Evolutionary conservation across 2,329 filamentous ascomycete genomes (phyloP), one percentile per base, ranked within the genome.

Genomic region (Arthrobotrys sphaeroides): DNA sequence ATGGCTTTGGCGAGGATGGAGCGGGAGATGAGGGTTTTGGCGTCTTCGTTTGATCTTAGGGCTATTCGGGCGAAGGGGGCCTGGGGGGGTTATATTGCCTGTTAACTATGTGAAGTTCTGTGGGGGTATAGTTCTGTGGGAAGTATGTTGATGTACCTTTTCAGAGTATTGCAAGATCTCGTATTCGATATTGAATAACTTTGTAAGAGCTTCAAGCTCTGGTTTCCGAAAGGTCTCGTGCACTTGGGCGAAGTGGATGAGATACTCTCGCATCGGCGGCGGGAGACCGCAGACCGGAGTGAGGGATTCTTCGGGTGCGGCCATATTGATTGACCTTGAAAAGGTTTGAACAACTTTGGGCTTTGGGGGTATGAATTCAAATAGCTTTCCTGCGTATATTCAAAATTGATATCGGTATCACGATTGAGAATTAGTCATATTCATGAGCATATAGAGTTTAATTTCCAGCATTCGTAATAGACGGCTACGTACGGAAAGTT

Each of bases 181-280:
- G 61, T 97, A 81, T 22, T 90, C 83, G 36, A 95, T 84, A 7
- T 86, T 86, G 67, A 89, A 87, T 3, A 94, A 82, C 7, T 88
- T 84, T 2, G 93, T 93, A 18, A 99, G 85, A 22, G 95, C 90
- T 80, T 94, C 85, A 12, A 97, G 87, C 83, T 99, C 95, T 2
- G 94, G 88, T 67, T 89, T 85, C 40, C 94, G 90, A 82, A 99
- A 99, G n/a, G 88, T 90, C 84, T 97, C 93, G 82, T 98, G 94
- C 72, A 88, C 86, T 83, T 98, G 95, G 47, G 90, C 91, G 81
- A 98, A 93, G 79, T 94, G 91, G 78, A 99, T 89, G 74, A 99
- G 87, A 81, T 92, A 98, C 77, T 96, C 88, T 88, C 87, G 26
- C 72, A 75, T 75, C 2, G 72, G 16, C 1, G 31, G 31, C 12